These are phyloP conservation scores for Kwoniella bestiolae DNA, from an alignment of 768 basidiomycete species.

Conservation along the genomic window DNA sequence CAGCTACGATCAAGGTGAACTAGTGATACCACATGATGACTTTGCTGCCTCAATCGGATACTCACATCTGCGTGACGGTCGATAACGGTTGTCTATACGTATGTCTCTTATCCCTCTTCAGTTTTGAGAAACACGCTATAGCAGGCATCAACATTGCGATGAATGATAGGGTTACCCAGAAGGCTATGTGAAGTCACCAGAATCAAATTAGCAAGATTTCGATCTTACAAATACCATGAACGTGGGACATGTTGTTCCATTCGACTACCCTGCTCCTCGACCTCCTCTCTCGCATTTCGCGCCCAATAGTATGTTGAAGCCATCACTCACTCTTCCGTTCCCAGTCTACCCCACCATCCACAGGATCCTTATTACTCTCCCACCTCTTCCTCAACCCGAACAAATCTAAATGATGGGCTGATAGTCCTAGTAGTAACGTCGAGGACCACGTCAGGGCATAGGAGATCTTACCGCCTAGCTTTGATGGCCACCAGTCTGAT, in stretches of 20 bases:
- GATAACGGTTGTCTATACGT: slow-evolving; percentile 57
- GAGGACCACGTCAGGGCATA: slow-evolving; percentile 57
- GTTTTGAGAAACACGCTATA: slow-evolving; percentile 59
- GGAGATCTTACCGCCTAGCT: slow-evolving; percentile 57
- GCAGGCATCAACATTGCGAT: slow-evolving; percentile 58
- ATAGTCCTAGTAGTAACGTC: slow-evolving; percentile 44
- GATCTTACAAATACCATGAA: no score
- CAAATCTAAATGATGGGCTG: slow-evolving; percentile 52
- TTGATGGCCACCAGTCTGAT: slow-evolving; percentile 59
- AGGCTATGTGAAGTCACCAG: slow-evolving; percentile 37
- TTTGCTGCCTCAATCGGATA: no score
- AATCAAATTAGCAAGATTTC: no score
- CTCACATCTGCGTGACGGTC: slow-evolving; percentile 55
- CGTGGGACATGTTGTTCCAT: no score
- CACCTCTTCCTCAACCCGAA: slow-evolving; percentile 47
- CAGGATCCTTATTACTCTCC: slow-evolving; percentile 29
- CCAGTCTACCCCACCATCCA: slow-evolving; percentile 49
- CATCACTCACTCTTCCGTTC: slow-evolving; percentile 52
- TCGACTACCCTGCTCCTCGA: not conserved
- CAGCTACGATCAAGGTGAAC: not conserved
- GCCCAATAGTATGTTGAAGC: not conserved
- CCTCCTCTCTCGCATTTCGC: no score
- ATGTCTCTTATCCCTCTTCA: slow-evolving; percentile 59
- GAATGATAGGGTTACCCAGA: slow-evolving; percentile 57
- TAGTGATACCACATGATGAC: no score